Evolutionary conservation across 164 flowering plant species (phyloP).

Genomic region (Euptelea pleiosperma): DNA sequence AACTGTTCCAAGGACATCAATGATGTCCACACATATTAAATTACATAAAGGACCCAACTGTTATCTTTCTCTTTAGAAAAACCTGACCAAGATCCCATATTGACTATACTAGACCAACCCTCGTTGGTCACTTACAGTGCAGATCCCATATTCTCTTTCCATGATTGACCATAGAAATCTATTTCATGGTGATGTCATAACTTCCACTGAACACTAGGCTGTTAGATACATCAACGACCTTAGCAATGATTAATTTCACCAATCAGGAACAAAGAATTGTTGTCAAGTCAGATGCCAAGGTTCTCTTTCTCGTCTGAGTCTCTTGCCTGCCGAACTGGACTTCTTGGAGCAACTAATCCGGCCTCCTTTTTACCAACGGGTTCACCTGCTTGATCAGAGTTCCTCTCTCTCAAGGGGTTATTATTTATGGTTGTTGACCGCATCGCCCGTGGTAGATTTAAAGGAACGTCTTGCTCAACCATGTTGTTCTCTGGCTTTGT

Average conservation of each 20-base stretch:
- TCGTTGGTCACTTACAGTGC: too few species aligned
- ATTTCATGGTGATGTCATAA: too few species aligned
- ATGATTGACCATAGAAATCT: background rate
- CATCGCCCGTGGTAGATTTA: constrained; percentile 82
- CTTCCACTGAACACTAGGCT: background rate
- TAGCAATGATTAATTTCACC: background rate
- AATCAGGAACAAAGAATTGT: background rate
- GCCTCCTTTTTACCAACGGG: constrained; percentile 32
- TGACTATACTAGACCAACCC: too few species aligned
- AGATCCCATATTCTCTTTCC: background rate
- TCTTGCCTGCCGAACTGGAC: constrained; percentile 42
- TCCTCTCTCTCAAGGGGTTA: constrained; percentile 64
- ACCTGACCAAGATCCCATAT: too few species aligned
- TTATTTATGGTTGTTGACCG: constrained; percentile 39
- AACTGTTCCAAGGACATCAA: background rate
- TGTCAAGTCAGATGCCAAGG: constrained; percentile 14
- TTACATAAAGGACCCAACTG: background rate
- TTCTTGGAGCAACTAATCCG: constrained; percentile 25
- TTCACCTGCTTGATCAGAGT: constrained; percentile 44
- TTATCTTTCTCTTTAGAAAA: too few species aligned
- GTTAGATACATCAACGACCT: constrained; percentile 1
- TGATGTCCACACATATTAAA: constrained; percentile 4
- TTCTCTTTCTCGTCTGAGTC: constrained; percentile 71
- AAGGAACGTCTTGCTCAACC: constrained; percentile 35
- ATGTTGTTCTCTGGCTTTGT: constrained; percentile 27